Base-by-base conservation (phyloP, 2,329 filamentous ascomycete species). In the Fusarium sp. region DNA sequence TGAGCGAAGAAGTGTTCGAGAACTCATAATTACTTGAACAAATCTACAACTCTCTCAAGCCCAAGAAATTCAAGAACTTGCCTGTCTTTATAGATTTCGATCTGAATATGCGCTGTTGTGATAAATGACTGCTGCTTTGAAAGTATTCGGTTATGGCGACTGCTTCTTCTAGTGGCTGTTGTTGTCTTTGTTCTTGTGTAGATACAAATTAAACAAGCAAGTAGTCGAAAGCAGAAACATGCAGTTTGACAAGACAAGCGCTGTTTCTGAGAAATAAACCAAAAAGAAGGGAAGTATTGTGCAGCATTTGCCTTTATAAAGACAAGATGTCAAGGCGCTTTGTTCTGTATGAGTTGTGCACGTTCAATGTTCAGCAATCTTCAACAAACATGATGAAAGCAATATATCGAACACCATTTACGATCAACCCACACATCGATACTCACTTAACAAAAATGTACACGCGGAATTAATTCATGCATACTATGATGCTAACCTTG, bases 401-500 rank as follows among this genome's bases (percentile, higher is more conserved):
- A 27, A 10, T 33, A 20, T 30, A 18, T 27, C 40, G 56, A 53
- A 70, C 69, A 70, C 18, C n/a, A 38, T n/a, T 27, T 15, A 38
- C 48, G 1, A 38, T 14, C 41, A 38, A 9, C 18, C 41, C 18
- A 7, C 42, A 50, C 42, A 62, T 37, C 10, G 27, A 23, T 38
- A 45, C 62, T 46, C 33, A 49, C 53, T 41, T 33, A 30, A 30
- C 53, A 45, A 48, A 54, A 27, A 42, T 18, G 54, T 53, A 50
- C 62, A 63, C 57, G 71, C 50, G 60, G 62, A 70, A 67, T 71
- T 68, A 67, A 62, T 67, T 71, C 70, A 63, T 76, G 62, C 57
- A 68, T 67, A 45, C 55, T 75, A 67, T 71, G 49, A 72, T 75
- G 52, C 67, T 68, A 71, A 50, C 68, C 66, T 69, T 55, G 64